A percentile compares a stretch with the other conserved stretches of the same genome.
Evolutionary conservation across 2,329 filamentous ascomycete genomes (phyloP).

Genomic region (Ophiostoma quercus): DNA sequence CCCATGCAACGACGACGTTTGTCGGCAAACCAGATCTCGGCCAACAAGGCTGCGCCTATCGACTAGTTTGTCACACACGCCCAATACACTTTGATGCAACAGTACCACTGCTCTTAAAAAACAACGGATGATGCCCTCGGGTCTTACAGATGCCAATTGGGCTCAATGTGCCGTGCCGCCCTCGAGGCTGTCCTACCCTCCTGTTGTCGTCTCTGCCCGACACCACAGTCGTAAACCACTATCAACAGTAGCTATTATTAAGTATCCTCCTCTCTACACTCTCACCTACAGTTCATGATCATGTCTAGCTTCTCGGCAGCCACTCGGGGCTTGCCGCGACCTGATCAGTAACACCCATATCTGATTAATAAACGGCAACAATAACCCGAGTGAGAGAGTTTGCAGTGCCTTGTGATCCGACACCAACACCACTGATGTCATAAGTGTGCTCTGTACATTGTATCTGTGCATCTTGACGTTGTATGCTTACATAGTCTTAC

Average conservation of each 20-base stretch:
- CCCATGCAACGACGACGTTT: background rate
- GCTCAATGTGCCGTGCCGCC: background rate
- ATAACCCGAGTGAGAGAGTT: background rate
- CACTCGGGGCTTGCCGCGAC: background rate
- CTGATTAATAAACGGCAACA: background rate
- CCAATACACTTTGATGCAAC: background rate
- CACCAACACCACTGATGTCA: background rate
- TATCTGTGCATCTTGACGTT: background rate
- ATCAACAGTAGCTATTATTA: too few species aligned
- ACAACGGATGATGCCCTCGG: background rate
- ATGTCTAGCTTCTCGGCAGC: background rate
- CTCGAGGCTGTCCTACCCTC: background rate
- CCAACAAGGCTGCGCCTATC: conserved; percentile 3
- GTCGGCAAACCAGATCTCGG: background rate
- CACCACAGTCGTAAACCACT: too few species aligned
- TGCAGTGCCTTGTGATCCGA: background rate
- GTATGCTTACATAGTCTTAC: conserved; percentile 4
- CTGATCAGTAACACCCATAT: background rate
- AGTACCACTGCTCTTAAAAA: too few species aligned
- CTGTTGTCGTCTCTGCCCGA: background rate
- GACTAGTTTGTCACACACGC: background rate
- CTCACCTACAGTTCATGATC: background rate
- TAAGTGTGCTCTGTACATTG: background rate
- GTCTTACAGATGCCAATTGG: background rate
- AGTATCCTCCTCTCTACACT: background rate